These are phyloP conservation scores for Rhamnella rubrinervis DNA, from an alignment of 331 rosid species.

Conservation along the genomic window DNA sequence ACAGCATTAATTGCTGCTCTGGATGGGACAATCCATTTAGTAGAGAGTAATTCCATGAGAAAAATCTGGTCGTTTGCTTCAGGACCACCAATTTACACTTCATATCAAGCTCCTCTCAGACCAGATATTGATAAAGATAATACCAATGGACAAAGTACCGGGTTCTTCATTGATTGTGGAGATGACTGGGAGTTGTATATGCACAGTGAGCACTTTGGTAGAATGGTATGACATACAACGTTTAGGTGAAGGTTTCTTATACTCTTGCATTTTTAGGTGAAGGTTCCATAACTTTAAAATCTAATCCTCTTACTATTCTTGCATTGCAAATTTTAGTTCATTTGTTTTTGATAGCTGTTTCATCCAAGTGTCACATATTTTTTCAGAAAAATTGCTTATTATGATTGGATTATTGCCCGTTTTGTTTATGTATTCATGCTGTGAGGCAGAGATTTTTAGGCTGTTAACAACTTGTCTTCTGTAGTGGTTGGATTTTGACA, in stretches of 20 bases:
- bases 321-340: background rate
- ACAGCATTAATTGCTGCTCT: slow-evolving; percentile 49
- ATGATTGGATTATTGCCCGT: background rate
- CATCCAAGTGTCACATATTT: background rate
- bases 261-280: no score
- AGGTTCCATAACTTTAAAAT: no score
- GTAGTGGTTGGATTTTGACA: slow-evolving; percentile 1
- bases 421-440: background rate
- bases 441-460: background rate
- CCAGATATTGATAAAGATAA: slow-evolving; percentile 41
- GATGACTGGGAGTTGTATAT: slow-evolving; percentile 70
- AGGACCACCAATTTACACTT: slow-evolving; percentile 57
- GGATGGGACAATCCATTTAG: slow-evolving; percentile 58
- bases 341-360: background rate
- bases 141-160: slow-evolving; percentile 19
- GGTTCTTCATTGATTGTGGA: slow-evolving; percentile 60
- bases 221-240: slow-evolving; percentile 38
- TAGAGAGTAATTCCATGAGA: slow-evolving; percentile 44
- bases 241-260: no score
- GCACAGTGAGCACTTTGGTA: slow-evolving; percentile 49
- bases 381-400: background rate
- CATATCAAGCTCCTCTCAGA: slow-evolving; percentile 45
- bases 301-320: no score
- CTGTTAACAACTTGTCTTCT: background rate
- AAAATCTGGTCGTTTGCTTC: slow-evolving; percentile 65